phyloP scores from a whole-genome alignment of 2,329 filamentous ascomycete genomes.

The Botrytis deweyae region DNA sequence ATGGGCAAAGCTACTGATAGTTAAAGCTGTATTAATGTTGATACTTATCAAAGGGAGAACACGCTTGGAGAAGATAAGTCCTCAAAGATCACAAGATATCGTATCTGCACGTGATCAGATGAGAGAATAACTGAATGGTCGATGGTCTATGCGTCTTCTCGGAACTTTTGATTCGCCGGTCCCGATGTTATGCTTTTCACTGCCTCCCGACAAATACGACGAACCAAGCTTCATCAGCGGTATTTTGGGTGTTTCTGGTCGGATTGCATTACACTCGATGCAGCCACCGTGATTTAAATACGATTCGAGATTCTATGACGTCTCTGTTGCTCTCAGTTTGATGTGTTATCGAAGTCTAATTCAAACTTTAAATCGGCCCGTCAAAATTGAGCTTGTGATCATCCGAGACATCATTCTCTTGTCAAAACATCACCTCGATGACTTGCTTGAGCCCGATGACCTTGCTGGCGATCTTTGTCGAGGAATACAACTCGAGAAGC shows the following conservation, averaged over 20 bases:
- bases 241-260: not conserved
- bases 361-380: constrained; percentile 3
- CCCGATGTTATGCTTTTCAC: not conserved
- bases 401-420: not conserved
- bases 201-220: not conserved
- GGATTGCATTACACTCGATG: not conserved
- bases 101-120: not conserved
- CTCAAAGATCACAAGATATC: not conserved
- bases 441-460: constrained; percentile 5
- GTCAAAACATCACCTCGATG: not conserved
- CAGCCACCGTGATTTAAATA: not conserved
- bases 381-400: constrained; percentile 16
- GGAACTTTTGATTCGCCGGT: not conserved
- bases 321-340: not conserved
- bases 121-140: not conserved
- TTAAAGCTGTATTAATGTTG: too few species aligned
- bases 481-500: not conserved
- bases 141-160: not conserved
- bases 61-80: not conserved
- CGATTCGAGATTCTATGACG: not conserved
- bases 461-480: not conserved
- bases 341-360: not conserved
- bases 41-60: not conserved
- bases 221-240: not conserved
- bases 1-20: not conserved